Evolutionary conservation across 2,329 filamentous ascomycete genomes (phyloP).

Genomic region (Exophiala dermatitidis): DNA sequence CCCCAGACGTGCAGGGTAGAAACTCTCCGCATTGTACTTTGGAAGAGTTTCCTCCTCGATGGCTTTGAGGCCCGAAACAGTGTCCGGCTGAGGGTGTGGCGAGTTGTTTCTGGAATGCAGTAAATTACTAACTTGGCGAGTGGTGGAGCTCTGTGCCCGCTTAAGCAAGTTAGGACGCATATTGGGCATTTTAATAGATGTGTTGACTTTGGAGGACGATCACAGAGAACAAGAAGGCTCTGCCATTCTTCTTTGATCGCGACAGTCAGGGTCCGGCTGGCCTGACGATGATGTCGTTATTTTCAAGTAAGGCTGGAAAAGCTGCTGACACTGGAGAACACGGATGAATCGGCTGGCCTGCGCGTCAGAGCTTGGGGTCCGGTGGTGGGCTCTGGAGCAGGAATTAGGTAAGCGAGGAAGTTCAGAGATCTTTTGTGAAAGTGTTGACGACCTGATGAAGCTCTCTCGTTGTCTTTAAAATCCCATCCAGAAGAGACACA

Average conservation of each 20-base stretch:
- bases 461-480: not conserved
- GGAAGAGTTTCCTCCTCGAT: slow-evolving; percentile 38
- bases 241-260: slow-evolving; percentile 1
- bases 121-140: slow-evolving; percentile 16
- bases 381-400: not conserved
- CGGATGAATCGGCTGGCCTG: slow-evolving; percentile 9
- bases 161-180: slow-evolving; percentile 21
- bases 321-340: slow-evolving; percentile 8
- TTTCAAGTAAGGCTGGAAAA: slow-evolving; percentile 18
- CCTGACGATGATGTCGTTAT: slow-evolving; percentile 11
- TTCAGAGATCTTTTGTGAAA: not conserved
- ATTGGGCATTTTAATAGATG: not conserved
- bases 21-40: slow-evolving; percentile 32
- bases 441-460: not conserved
- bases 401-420: slow-evolving; percentile 4
- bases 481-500: not conserved
- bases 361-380: not conserved
- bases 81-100: slow-evolving; percentile 21
- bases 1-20: slow-evolving; percentile 37
- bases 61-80: slow-evolving; percentile 23
- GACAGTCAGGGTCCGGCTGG: not conserved
- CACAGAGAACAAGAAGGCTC: not conserved
- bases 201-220: not conserved
- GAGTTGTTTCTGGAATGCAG: slow-evolving; percentile 19
- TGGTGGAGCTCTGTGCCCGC: slow-evolving; percentile 20